Conservation (phyloP, 2,329 filamentous ascomycete species). For the Didymella sp. region DNA sequence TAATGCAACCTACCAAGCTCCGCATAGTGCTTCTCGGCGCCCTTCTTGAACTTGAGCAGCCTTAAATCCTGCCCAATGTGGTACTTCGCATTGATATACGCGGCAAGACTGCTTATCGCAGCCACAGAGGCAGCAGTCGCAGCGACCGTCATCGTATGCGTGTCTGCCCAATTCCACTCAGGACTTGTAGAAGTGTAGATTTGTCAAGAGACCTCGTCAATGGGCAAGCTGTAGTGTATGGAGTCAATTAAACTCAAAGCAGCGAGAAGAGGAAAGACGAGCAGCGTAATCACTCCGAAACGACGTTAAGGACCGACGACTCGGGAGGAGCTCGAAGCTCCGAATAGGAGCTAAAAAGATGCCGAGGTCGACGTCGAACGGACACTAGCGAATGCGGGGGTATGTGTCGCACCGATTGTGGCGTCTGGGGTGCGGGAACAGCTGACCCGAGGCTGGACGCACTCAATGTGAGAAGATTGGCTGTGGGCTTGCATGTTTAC, state of each 20-base stretch:
- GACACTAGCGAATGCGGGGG: conserved; percentile 26
- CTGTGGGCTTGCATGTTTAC: not conserved
- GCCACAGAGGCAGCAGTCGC: conserved; percentile 38
- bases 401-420: conserved; percentile 7
- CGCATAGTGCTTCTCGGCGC: conserved; percentile 36
- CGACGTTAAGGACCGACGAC: not conserved
- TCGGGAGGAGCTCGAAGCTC: not conserved
- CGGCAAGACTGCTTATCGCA: conserved; percentile 52
- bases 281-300: not conserved
- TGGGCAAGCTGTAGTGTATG: not conserved
- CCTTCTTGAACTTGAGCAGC: conserved; percentile 54
- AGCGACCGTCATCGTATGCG: conserved; percentile 26
- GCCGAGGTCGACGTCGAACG: conserved; percentile 30
- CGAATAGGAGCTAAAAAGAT: conserved; percentile 14
- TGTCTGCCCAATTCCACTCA: not conserved
- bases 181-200: not conserved
- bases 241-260: not conserved
- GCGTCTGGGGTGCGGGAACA: conserved; percentile 13
- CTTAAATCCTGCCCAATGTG: conserved; percentile 68
- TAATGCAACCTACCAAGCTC: conserved; percentile 35
- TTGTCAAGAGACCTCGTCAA: not conserved
- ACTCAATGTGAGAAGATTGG: not conserved
- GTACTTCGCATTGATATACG: conserved; percentile 73
- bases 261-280: not conserved
- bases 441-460: conserved; percentile 9